These are phyloP conservation scores for Marasmius tenuissimus DNA, from an alignment of 1,284 basidiomycete genomes.

Conservation along the genomic window DNA sequence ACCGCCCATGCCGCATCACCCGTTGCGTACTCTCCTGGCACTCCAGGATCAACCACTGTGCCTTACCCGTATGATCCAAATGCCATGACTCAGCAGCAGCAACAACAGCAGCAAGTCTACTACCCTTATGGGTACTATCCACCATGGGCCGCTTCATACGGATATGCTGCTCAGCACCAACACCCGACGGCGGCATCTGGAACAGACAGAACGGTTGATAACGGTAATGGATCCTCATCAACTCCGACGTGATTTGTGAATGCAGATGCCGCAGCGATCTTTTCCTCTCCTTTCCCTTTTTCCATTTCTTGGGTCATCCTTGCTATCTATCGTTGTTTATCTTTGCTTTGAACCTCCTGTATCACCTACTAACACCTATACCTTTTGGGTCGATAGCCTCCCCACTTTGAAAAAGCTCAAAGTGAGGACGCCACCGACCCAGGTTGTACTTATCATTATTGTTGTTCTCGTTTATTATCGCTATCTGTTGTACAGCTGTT, in stretches of 20 bases:
- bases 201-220: neutral
- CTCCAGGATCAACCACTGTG: neutral
- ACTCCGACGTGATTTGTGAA: neutral
- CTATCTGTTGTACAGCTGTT: too few relatives aligned
- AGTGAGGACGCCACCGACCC: too few relatives aligned
- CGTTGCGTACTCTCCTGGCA: neutral
- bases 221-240: neutral
- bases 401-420: too few relatives aligned
- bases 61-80: neutral
- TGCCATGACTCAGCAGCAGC: neutral
- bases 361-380: neutral
- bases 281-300: neutral
- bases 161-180: neutral
- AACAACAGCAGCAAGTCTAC: neutral
- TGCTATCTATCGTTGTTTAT: neutral
- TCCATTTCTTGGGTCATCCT: neutral
- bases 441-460: too few relatives aligned
- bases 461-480: too few relatives aligned
- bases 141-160: neutral
- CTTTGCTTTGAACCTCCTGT: neutral
- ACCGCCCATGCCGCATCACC: neutral
- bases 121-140: neutral
- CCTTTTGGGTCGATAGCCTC: too few relatives aligned
- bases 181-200: neutral
- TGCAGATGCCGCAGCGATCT: neutral